Evolutionary conservation across 2,329 filamentous ascomycete genomes (phyloP), one percentile per base, ranked within the genome.

Genomic region (Ascochyta fabae): DNA sequence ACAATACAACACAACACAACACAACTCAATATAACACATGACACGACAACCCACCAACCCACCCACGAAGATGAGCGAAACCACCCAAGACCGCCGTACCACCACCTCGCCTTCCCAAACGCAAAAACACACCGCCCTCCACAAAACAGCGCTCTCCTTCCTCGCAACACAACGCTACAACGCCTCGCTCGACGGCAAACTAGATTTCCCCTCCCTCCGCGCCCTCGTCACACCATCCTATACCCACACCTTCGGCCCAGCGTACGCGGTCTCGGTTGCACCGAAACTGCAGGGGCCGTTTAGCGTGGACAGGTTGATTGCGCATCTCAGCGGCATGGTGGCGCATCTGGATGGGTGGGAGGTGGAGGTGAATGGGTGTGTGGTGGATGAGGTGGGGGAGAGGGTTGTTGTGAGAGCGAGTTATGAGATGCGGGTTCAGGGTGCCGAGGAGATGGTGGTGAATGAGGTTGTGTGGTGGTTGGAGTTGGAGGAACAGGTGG

Each of bases 391-490:
- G 33, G 50, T 34, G 23, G 57, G 54, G 48, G 51, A 41, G 39
- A 65, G 53, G 2, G 53, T 48, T 24, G 72, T 62, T 2, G 44
- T 69, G 22, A 48, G 68, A 15, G 62, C 53, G 7, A 60, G 64
- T 6, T 73, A 70, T 51, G 57, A 43, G 13, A 75, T 75, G 69
- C 42, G 29, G 24, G 61, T 59, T 1, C 59, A 59, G 27, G 66
- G 59, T 0, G 46, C 4, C 12, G 31, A 19, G 10, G 59, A 53
- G 22, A 19, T 26, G 13, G 59, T 65, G 19, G 66, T 69, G 42
- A 73, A 75, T 54, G 73, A 76, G 49, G 48, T 76, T 15, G 8
- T 75, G 13, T 74, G 73, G 65, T 61, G 67, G 54, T 47, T 75
- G 51, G 64, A 58, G n/a, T 59, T 76, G 56, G 61, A 65, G 35